phyloP scores from a whole-genome alignment of 2,329 filamentous ascomycete species.

The Colletotrichum musicola region DNA sequence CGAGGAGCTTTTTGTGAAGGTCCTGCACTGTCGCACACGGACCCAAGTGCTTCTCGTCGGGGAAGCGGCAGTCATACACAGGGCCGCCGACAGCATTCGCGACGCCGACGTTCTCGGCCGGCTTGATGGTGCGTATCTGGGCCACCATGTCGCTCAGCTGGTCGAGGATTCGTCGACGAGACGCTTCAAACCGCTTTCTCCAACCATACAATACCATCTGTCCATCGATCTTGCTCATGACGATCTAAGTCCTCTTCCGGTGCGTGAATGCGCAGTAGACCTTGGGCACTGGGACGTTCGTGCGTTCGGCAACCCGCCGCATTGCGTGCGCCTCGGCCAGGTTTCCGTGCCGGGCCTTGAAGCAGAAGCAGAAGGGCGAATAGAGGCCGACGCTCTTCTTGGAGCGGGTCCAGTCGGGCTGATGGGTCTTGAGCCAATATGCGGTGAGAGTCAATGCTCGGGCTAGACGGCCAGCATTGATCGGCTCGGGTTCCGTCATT shows the following conservation, averaged over 20 bases:
- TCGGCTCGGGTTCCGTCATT: neutral
- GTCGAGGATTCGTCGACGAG: slow-evolving; percentile 40
- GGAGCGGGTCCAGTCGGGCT: neutral
- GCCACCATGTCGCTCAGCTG: slow-evolving; percentile 41
- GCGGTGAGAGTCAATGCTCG: neutral
- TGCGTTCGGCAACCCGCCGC: slow-evolving; percentile 54
- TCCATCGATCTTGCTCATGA: slow-evolving; percentile 55
- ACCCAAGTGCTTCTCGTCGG: slow-evolving; percentile 39
- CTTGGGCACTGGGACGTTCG: slow-evolving; percentile 58
- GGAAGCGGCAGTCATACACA: slow-evolving; percentile 44
- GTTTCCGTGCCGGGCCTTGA: slow-evolving; percentile 50
- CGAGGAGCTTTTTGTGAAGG: neutral
- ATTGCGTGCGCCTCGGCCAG: slow-evolving; percentile 56
- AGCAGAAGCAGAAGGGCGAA: slow-evolving; percentile 30
- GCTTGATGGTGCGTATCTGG: slow-evolving; percentile 38
- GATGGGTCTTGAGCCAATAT: neutral
- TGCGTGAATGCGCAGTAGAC: slow-evolving; percentile 56
- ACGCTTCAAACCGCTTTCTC: slow-evolving; percentile 37
- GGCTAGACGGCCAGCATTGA: slow-evolving; percentile 1
- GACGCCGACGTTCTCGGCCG: slow-evolving; percentile 29
- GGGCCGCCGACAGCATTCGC: slow-evolving; percentile 41
- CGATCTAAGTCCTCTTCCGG: slow-evolving; percentile 53
- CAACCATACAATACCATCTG: slow-evolving; percentile 34
- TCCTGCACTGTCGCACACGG: slow-evolving; percentile 40
- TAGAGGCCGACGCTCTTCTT: neutral